Evolutionary conservation across 2,329 filamentous ascomycete species (phyloP), one percentile per base, ranked within the genome.

Genomic region (Chaetothyriales sp.): DNA sequence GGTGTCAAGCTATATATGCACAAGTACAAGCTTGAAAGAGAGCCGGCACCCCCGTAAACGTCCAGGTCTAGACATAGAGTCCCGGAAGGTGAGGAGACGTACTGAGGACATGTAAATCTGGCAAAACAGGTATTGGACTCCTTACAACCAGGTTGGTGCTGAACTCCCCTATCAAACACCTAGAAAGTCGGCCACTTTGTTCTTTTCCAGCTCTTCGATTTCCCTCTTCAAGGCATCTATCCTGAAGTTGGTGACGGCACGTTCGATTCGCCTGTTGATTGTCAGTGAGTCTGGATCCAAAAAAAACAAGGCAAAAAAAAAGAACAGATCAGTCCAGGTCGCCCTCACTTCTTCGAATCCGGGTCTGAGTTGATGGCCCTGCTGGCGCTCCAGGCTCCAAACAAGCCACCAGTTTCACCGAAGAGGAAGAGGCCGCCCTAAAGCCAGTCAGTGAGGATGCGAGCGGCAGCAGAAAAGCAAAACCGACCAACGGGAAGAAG

Each of bases 391-490:
- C 71, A 70, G 1, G 72, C 73, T 0, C 81, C 80, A 0, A 72
- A 73, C 51, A 83, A 55, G 45, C 83, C 65, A 0, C 80, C 80
- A 60, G 44, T 20, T 47, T 67, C 28, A 72, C 69, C 3, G 76
- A 78, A 5, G 72, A 70, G 36, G 70, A 70, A 1, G 71, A 73
- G 0, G 80, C 80, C 0, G 70, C 72, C 50, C 81, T 54, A 46
- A 83, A 65, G 0, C 81, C 80, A 59, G 51, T 46, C 65, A 84
- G 81, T 6, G 81, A 80, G 6, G 80, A 80, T 5, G 84, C 55
- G 54, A 84, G 79, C 15, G 32, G 12, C 32, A 39, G 12, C 15
- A 43, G n/a, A 8, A 43, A 43, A n/a, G 43, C 6, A 4, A 83
- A 61, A 0, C 80, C 80, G 12, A 78, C 80, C 0, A 75, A 61